These are phyloP conservation scores for Scutellaria baicalensis DNA, from an alignment of 257 asterid species.

Conservation along the genomic window DNA sequence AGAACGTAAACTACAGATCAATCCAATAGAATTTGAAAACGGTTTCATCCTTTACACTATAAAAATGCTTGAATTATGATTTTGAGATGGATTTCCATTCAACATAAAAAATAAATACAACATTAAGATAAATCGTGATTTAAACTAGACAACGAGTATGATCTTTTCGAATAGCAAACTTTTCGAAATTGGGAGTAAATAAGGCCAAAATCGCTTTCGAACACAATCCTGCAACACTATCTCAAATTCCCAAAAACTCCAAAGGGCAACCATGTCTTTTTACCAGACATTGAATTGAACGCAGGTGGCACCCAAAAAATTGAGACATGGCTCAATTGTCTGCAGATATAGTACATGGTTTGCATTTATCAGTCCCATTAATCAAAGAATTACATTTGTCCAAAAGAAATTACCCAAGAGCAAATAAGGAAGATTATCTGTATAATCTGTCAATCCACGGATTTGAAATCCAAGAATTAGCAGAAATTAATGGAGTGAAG, in stretches of 20 bases:
- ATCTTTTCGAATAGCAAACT: no score
- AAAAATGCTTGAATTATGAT: no score
- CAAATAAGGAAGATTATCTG: neutral
- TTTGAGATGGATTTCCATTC: no score
- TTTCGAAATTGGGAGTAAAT: no score
- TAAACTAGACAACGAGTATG: no score
- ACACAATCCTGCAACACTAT: neutral
- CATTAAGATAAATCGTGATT: no score
- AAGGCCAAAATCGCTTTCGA: no score
- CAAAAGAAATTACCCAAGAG: neutral
- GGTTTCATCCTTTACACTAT: no score
- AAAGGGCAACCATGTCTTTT: conserved; percentile 17
- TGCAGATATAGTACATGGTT: neutral
- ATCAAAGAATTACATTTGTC: conserved; percentile 5
- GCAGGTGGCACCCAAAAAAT: neutral
- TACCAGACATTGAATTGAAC: neutral
- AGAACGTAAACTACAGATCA: no score
- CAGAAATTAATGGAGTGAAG: conserved; percentile 24
- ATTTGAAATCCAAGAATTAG: conserved; percentile 20
- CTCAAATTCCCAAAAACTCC: neutral
- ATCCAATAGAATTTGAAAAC: no score
- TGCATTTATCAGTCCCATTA: neutral
- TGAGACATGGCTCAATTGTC: neutral
- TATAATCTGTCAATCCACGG: conserved; percentile 15
- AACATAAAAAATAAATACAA: no score